These are phyloP conservation scores for Penicillium hordei DNA, from an alignment of 2,329 filamentous ascomycete species.

Conservation along the genomic window DNA sequence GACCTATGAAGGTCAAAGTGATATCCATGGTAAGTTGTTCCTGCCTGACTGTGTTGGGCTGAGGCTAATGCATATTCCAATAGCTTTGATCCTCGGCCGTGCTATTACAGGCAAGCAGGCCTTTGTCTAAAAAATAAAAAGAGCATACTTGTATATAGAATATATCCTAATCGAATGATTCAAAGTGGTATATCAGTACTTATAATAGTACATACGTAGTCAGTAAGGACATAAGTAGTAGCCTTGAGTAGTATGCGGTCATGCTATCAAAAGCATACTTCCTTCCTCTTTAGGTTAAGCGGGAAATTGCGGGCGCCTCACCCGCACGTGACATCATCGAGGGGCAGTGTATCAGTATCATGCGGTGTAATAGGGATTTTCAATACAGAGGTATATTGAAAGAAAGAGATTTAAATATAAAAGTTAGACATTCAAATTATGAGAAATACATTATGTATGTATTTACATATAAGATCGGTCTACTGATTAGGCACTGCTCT, in stretches of 20 bases:
- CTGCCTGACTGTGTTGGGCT: slow-evolving; percentile 37
- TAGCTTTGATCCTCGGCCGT: slow-evolving; percentile 67
- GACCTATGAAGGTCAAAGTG: slow-evolving; percentile 97
- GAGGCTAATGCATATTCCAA: slow-evolving; percentile 44
- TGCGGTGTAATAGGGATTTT: not conserved
- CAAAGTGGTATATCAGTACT: not conserved
- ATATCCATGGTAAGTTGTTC: slow-evolving; percentile 79
- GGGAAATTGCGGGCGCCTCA: slow-evolving; percentile 18
- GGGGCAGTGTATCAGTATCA: slow-evolving; percentile 16
- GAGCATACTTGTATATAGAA: slow-evolving; percentile 2
- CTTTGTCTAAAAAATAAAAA: slow-evolving; percentile 58
- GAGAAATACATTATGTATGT: not conserved
- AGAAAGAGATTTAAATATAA: not conserved
- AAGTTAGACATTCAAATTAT: not conserved
- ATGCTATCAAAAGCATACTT: not conserved
- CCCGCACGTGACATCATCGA: slow-evolving; percentile 32
- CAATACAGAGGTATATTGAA: slow-evolving; percentile 8
- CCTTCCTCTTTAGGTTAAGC: slow-evolving; percentile 18
- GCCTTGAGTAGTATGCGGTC: not conserved
- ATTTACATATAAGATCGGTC: not conserved
- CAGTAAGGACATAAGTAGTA: not conserved
- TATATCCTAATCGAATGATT: slow-evolving; percentile 1
- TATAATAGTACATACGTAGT: not conserved
- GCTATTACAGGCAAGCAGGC: slow-evolving; percentile 75
- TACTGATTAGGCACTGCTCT: not conserved